phyloP scores from a whole-genome alignment of 2,329 filamentous ascomycete species.

The Alternaria sp. region DNA sequence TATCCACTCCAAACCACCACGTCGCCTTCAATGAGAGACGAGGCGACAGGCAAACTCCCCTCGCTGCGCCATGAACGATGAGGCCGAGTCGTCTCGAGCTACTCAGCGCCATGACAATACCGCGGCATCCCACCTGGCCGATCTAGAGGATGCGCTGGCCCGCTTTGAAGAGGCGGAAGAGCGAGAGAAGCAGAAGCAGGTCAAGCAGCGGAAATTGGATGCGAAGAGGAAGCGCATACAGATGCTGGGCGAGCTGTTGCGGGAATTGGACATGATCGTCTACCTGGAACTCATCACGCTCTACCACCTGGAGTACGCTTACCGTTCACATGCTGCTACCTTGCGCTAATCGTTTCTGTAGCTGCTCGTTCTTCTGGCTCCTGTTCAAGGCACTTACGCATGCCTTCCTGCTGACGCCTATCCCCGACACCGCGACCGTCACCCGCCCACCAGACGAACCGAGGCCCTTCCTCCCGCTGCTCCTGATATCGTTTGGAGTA shows the following conservation, averaged over 20 bases:
- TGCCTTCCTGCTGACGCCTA: constrained; percentile 65
- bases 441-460: constrained; percentile 57
- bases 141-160: constrained; percentile 18
- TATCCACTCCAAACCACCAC: constrained; percentile 4
- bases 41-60: constrained; percentile 8
- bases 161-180: constrained; percentile 27
- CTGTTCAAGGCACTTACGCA: constrained; percentile 62
- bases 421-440: constrained; percentile 54
- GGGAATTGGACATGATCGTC: constrained; percentile 64
- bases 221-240: constrained; percentile 45
- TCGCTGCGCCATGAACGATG: constrained; percentile 48
- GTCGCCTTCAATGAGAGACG: constrained; percentile 38
- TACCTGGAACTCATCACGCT: constrained; percentile 67
- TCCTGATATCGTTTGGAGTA: constrained; percentile 61
- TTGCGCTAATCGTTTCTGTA: constrained; percentile 29
- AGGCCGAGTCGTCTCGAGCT: constrained; percentile 46
- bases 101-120: constrained; percentile 26
- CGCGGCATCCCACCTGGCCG: constrained; percentile 16
- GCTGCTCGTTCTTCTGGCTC: constrained; percentile 65
- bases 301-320: constrained; percentile 69
- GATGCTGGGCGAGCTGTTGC: constrained; percentile 61
- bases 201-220: constrained; percentile 38
- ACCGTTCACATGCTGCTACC: background rate
- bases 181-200: constrained; percentile 23
- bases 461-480: constrained; percentile 60